Conservation (phyloP, 768 basidiomycete species). For the Leccinellum albellum region DNA sequence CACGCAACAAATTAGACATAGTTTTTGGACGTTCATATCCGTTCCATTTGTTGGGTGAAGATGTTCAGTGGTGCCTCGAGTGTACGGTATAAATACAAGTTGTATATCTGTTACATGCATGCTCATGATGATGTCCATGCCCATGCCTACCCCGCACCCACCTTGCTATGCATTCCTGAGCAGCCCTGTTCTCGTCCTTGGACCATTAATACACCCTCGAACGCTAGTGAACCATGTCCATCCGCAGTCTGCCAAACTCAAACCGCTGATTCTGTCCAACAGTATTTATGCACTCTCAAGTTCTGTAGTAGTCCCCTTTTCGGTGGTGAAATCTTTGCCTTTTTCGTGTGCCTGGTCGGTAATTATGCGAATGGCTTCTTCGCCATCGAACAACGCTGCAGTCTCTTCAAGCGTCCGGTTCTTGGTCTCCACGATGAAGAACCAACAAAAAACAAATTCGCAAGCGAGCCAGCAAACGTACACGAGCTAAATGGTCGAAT, state of each 20-base stretch:
- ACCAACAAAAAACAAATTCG: not conserved
- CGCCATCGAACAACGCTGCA: not conserved
- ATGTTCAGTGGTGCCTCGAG: not conserved
- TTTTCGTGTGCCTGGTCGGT: not conserved
- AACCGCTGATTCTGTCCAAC: not conserved
- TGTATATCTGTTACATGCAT: too few species aligned
- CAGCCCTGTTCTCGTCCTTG: constrained; percentile 50
- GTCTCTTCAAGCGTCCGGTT: not conserved
- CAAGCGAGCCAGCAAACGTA: not conserved
- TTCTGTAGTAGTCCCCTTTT: not conserved
- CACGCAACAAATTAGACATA: not conserved
- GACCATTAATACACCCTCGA: constrained; percentile 41
- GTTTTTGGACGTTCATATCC: not conserved
- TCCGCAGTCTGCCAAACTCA: constrained; percentile 16
- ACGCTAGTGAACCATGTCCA: constrained; percentile 34
- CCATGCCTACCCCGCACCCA: too few species aligned
- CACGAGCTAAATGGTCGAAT: not conserved
- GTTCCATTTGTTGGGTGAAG: not conserved
- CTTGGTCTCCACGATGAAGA: not conserved
- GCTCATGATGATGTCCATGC: too few species aligned
- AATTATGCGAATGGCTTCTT: not conserved
- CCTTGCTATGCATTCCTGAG: too few species aligned
- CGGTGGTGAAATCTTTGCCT: not conserved
- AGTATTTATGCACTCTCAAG: not conserved
- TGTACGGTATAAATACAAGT: too few species aligned